phyloP scores from a whole-genome alignment of 2,329 filamentous ascomycete species.

The Fusarium stilboides region DNA sequence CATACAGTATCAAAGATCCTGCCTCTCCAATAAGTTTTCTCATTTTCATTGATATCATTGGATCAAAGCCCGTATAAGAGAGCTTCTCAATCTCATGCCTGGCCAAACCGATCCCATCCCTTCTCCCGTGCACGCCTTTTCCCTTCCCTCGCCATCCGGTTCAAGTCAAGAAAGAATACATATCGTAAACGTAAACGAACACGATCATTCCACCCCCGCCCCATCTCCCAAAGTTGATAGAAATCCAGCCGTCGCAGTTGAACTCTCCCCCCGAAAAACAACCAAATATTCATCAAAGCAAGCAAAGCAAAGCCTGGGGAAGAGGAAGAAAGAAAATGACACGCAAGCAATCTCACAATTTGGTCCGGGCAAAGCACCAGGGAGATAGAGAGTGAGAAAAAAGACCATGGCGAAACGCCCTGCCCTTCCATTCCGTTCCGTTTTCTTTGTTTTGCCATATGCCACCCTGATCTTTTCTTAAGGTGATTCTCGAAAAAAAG shows the following conservation, averaged over 20 bases:
- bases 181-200: conserved; percentile 49
- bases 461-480: conserved; percentile 53
- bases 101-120: conserved; percentile 35
- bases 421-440: conserved; percentile 39
- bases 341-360: conserved; percentile 47
- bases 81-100: conserved; percentile 47
- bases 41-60: conserved; percentile 47
- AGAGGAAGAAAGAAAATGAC: conserved; percentile 41
- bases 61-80: conserved; percentile 43
- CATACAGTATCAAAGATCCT: not conserved
- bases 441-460: conserved; percentile 42
- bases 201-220: conserved; percentile 26
- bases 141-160: conserved; percentile 36
- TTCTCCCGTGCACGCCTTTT: too few relatives aligned
- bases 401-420: conserved; percentile 46
- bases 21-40: conserved; percentile 43
- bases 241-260: conserved; percentile 49
- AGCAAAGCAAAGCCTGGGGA: conserved; percentile 48
- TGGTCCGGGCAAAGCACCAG: conserved; percentile 42
- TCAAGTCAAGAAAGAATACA: conserved; percentile 50
- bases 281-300: conserved; percentile 48
- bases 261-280: conserved; percentile 48
- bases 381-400: conserved; percentile 41
- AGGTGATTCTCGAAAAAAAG: conserved; percentile 54
- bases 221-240: conserved; percentile 45